These are phyloP conservation scores for Ustilago tritici DNA, from an alignment of 1,284 basidiomycete species.

Conservation along the genomic window DNA sequence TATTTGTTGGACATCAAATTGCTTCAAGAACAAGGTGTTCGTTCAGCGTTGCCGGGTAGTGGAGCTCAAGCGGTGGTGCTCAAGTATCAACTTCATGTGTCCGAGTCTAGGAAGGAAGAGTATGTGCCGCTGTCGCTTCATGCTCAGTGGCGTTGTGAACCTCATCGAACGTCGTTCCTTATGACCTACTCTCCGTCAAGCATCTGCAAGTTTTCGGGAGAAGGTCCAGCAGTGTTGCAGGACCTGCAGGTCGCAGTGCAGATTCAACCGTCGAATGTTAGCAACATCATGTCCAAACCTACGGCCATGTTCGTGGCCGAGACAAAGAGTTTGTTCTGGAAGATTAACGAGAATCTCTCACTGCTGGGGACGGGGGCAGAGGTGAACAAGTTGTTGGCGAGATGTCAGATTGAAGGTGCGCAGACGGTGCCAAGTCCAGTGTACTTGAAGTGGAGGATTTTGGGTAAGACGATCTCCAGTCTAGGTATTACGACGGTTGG, in stretches of 20 bases:
- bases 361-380: not conserved
- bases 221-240: constrained; percentile 20
- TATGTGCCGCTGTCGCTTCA: constrained; percentile 71
- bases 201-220: constrained; percentile 8
- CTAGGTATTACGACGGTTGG: constrained; percentile 13
- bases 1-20: constrained; percentile 72
- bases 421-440: constrained; percentile 68
- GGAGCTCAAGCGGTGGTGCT: constrained; percentile 70
- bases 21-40: constrained; percentile 55
- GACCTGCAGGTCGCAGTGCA: constrained; percentile 70
- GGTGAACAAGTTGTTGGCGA: constrained; percentile 72
- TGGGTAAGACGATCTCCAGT: constrained; percentile 66
- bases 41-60: constrained; percentile 23
- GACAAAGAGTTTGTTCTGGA: constrained; percentile 71
- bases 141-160: constrained; percentile 73
- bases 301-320: constrained; percentile 70
- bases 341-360: constrained; percentile 63
- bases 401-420: constrained; percentile 70
- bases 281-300: constrained; percentile 73
- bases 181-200: constrained; percentile 71
- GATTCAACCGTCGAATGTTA: constrained; percentile 70
- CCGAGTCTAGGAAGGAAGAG: constrained; percentile 63
- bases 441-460: constrained; percentile 71
- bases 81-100: constrained; percentile 73
- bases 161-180: constrained; percentile 73